Evolutionary conservation across 2,329 filamentous ascomycete genomes (phyloP), one percentile per base, ranked within the genome.

Genomic region (Plectosphaerella plurivora): DNA sequence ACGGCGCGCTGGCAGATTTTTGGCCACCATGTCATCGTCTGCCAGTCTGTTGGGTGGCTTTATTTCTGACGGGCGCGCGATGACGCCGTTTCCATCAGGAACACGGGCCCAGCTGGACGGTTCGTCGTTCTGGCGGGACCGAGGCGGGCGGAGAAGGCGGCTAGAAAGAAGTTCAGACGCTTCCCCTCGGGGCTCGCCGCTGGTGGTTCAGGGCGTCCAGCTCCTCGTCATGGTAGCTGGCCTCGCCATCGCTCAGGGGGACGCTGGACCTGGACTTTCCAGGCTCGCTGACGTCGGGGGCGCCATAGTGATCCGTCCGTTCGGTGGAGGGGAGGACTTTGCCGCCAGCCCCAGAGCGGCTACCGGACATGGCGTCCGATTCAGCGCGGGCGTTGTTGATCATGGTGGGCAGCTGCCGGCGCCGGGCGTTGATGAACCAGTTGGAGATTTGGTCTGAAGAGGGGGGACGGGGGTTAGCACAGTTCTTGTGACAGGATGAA

Each of bases 371-470:
- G 53, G 72, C 76, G 53, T 79, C 73, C 7, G 73, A 71, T 65
- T 82, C 79, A 50, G 72, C 75, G 50, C 73, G 72, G 3, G 78
- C 77, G 57, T 79, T 80, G 61, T 74, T 82, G 59, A 83, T 78
- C 74, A 86, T 78, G 41, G 73, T 69, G 2, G 83, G 82, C 18
- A 87, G 68, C 60, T 86, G 81, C 47, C 87, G 82, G 52, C 87
- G 78, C 51, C 87, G 80, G 25, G 86, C 86, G 59, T 91, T 91
- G 69, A 90, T 91, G 68, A 89, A 91, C 87, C 87, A 91, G 69
- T 90, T 90, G 56, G 84, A 88, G 20, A 91, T 88, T 74, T 84
- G 82, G 67, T 84, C 82, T 85, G 62, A 47, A 47, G 46, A 49
- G 49, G 49, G n/a, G 16, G 24, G 14, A 10, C 44, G 44, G 14